A percentile compares a stretch with the other conserved stretches of the same genome.
phyloP scores from a whole-genome alignment of 169 alveolate species.

The Eimeria acervulina region DNA sequence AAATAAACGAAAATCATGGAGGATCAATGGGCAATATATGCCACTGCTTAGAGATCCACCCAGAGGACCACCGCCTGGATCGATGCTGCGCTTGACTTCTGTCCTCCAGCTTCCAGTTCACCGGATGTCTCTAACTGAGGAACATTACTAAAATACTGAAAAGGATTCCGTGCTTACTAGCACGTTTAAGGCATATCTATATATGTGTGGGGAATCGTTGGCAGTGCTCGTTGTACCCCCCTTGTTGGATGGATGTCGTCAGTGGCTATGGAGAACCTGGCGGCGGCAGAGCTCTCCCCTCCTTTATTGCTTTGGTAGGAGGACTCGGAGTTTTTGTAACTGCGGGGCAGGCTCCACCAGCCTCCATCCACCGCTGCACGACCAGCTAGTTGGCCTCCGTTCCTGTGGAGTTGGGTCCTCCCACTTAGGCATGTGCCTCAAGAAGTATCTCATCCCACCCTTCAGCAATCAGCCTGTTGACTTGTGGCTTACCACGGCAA shows the following conservation, averaged over 20 bases:
- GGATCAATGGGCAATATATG: neutral
- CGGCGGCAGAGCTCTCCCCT: neutral
- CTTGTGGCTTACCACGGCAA: neutral
- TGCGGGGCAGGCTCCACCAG: neutral
- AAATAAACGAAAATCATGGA: neutral
- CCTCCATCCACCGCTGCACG: neutral
- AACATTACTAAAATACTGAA: neutral
- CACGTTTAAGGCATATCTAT: neutral
- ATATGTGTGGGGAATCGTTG: neutral
- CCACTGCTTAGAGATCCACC: neutral
- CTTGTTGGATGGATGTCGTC: neutral
- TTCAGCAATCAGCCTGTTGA: neutral
- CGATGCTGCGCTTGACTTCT: neutral
- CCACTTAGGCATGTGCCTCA: neutral
- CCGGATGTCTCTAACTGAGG: neutral
- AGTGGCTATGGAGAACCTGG: neutral
- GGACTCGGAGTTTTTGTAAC: neutral
- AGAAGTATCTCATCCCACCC: neutral
- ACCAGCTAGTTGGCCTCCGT: no score
- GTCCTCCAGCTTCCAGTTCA: neutral
- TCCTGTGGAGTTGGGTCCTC: neutral
- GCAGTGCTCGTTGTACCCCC: neutral
- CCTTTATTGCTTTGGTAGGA: neutral
- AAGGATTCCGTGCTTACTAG: neutral
- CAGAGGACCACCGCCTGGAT: slow-evolving; percentile 8